Conservation (phyloP, 1,284 basidiomycete genomes). For the Schizophyllum commune region DNA sequence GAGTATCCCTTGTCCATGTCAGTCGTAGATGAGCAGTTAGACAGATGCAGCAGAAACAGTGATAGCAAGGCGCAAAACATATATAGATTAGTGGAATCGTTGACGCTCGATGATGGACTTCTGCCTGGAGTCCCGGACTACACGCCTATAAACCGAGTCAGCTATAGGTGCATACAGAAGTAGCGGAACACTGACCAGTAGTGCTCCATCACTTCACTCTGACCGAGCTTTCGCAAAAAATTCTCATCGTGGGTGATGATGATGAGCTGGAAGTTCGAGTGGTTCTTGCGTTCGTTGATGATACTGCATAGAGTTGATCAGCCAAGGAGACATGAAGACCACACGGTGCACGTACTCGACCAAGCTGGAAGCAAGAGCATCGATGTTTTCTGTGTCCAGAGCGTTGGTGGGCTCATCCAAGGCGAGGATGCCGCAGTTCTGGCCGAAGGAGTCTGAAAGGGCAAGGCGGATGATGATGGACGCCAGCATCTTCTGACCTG, state of each 20-base stretch:
- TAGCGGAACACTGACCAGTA: conserved; percentile 61
- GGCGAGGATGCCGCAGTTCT: conserved; percentile 96
- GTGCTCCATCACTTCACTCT: conserved; percentile 83
- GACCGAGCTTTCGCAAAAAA: conserved; percentile 77
- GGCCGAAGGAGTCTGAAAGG: conserved; percentile 93
- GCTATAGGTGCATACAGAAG: not conserved
- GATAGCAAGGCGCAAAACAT: not conserved
- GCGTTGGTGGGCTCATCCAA: conserved; percentile 99
- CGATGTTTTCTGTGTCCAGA: conserved; percentile 93
- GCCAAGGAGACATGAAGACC: conserved; percentile 1
- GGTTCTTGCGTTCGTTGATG: conserved; percentile 83
- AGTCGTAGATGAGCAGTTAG: not conserved
- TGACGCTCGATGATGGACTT: conserved; percentile 53
- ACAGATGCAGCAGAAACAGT: not conserved
- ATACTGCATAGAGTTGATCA: conserved; percentile 45
- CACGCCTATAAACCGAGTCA: conserved; percentile 35
- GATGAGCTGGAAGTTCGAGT: conserved; percentile 94
- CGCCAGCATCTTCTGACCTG: conserved; percentile 97
- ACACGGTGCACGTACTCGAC: conserved; percentile 64
- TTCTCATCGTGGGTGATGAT: conserved; percentile 97
- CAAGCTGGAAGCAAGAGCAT: conserved; percentile 85
- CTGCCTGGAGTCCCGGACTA: conserved; percentile 46
- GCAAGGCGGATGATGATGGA: conserved; percentile 99
- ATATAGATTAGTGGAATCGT: conserved; percentile 21
- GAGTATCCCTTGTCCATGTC: not conserved